Evolutionary conservation across 176 grass and related monocot species (phyloP), one percentile per base, ranked within the genome.

Genomic region (Aegilops tauschii): DNA sequence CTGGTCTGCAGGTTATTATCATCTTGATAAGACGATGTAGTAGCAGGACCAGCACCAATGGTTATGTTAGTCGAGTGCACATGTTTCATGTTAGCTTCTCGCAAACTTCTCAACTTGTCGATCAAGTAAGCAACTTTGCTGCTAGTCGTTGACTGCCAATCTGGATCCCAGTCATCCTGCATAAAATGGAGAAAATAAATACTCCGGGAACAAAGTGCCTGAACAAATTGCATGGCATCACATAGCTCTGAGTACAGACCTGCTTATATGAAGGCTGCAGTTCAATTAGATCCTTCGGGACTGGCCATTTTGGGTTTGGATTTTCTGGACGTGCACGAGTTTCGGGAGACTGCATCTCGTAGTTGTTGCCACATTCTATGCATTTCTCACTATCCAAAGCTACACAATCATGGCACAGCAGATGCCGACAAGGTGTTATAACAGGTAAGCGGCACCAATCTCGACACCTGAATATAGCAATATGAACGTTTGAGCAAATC

Each of bases 211-310:
- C 5, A 54, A 77, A 81, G 32, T 56, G 54, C 61, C 30, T 23
- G 65, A 85, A 68, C 21, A 28, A 83, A 79, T 81, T 84, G 47
- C 73, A 83, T 76, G 67, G 63, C 77, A 80, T 71, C 76, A 78
- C 5, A 52, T 14, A 52, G 76, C 36, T 86, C 79, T 28, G 84
- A 84, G 39, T 20, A 82, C 39, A 45, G 27, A 86, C 96, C 92
- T 98, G 96, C 84, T 98, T 90, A 90, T 98, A 96, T 49, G 96
- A 98, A 88, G 96, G 96, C 82, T 98, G 96, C 73, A 98, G 83
- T 83, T 98, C 96, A 86, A 98, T 98, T 84, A 98, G 90, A 96
- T 98, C 93, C 86, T 98, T 98, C 36, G 96, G 96, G 58, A 98
- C 96, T 73, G 93, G 93, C 96, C 96, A 96, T 87, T 98, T 98